Conservation (phyloP, 805 yeast species). For the Starmerella potacharoeniae region DNA sequence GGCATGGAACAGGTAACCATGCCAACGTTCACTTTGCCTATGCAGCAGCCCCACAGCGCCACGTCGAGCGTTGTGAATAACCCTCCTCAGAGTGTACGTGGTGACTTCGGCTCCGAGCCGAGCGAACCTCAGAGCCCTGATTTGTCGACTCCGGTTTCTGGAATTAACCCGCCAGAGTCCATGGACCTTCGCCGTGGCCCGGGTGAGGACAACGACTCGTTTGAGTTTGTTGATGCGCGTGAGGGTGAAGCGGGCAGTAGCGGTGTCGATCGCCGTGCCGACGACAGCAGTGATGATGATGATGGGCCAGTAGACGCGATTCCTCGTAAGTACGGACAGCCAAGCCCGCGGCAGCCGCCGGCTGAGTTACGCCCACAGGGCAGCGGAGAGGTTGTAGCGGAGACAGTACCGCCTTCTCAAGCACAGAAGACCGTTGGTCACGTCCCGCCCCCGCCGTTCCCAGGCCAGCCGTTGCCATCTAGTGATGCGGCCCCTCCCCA, state of each 20-base stretch:
- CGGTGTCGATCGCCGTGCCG: neutral
- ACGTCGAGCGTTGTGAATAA: conserved; percentile 88
- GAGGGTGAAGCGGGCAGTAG: conserved; percentile 11
- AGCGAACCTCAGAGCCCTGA: conserved; percentile 26
- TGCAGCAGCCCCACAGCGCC: conserved; percentile 60
- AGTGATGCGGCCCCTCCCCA: neutral
- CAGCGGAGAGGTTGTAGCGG: neutral
- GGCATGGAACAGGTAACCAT: conserved; percentile 5
- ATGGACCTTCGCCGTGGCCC: neutral
- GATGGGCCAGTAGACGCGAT: conserved; percentile 19
- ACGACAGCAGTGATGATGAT: conserved; percentile 16
- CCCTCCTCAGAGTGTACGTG: conserved; percentile 82
- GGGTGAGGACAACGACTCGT: conserved; percentile 21
- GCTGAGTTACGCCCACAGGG: neutral
- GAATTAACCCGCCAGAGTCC: neutral
- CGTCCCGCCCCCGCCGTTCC: neutral
- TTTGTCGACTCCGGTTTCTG: conserved; percentile 4
- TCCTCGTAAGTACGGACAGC: conserved; percentile 11
- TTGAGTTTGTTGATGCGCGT: conserved; percentile 30
- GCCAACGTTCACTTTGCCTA: conserved; percentile 33
- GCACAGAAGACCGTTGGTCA: no score
- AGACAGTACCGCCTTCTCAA: neutral
- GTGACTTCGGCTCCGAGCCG: conserved; percentile 38
- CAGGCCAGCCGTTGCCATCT: neutral
- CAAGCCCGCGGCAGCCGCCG: neutral